Evolutionary conservation across 169 alveolate genomes (phyloP).

Genomic region (Eimeria necatrix): DNA sequence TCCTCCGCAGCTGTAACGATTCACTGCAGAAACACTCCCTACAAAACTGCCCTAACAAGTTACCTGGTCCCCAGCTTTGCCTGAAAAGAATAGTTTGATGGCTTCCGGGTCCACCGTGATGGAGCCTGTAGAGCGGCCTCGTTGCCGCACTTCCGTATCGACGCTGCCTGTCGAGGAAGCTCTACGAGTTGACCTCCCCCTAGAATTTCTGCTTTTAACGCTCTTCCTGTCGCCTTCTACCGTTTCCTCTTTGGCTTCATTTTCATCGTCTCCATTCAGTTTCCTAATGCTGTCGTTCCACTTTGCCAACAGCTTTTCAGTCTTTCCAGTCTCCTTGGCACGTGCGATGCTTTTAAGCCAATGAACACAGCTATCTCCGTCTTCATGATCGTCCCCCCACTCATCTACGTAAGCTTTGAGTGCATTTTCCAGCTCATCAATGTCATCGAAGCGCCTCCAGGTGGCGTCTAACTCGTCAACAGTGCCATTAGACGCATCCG

Average conservation of each 20-base stretch:
- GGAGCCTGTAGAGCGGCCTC: conserved; percentile 38
- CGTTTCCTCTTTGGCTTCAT: neutral
- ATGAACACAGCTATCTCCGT: conserved; percentile 56
- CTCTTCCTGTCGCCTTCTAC: neutral
- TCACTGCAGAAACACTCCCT: neutral
- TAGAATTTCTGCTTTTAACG: neutral
- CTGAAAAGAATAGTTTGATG: conserved; percentile 60
- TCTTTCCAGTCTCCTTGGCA: conserved; percentile 64
- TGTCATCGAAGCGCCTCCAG: conserved; percentile 72
- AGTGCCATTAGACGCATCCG: conserved; percentile 4
- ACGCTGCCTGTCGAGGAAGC: neutral
- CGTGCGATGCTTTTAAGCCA: conserved; percentile 43
- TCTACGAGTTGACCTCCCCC: conserved; percentile 52
- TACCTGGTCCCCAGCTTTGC: conserved; percentile 77
- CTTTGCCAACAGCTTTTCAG: conserved; percentile 41
- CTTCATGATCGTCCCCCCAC: conserved; percentile 76
- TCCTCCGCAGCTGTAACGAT: neutral
- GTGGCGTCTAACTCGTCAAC: conserved; percentile 2
- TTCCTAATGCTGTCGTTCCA: conserved; percentile 54
- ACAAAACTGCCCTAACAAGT: neutral
- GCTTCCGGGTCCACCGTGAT: conserved; percentile 53
- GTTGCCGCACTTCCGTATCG: neutral
- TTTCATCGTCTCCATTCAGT: neutral
- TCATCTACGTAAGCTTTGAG: conserved; percentile 57
- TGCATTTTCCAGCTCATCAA: conserved; percentile 57